A percentile compares a stretch with the other conserved stretches of the same genome.
Conservation (phyloP, 345 rosid species). For the Pseudoturritis turrita region DNA sequence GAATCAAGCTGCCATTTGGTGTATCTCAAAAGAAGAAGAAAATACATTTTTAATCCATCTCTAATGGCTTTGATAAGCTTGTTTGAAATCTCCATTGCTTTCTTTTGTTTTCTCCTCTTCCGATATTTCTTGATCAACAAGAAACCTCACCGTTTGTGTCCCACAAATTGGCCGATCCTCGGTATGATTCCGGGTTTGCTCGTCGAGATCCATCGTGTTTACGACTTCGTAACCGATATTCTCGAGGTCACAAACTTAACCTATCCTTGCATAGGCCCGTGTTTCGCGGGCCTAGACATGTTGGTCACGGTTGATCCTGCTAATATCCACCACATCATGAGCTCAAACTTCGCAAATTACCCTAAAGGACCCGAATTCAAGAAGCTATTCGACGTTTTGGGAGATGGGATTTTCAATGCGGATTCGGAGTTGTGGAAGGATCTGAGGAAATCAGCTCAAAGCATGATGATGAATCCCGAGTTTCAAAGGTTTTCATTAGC, state of each 20-base stretch:
- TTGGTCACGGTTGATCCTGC: slow-evolving; percentile 34
- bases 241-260: slow-evolving; percentile 26
- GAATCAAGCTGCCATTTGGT: slow-evolving; percentile 7
- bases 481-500: slow-evolving; percentile 28
- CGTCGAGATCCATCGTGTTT: slow-evolving; percentile 23
- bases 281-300: slow-evolving; percentile 17
- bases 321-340: slow-evolving; percentile 36
- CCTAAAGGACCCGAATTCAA: slow-evolving; percentile 36
- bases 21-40: not conserved
- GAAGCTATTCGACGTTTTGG: slow-evolving; percentile 33
- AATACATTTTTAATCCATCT: not conserved
- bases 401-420: slow-evolving; percentile 40
- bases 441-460: slow-evolving; percentile 33
- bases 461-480: slow-evolving; percentile 13
- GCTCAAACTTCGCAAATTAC: slow-evolving; percentile 31
- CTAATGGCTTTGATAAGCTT: slow-evolving; percentile 29
- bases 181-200: slow-evolving; percentile 32
- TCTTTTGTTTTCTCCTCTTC: slow-evolving; percentile 25
- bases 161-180: slow-evolving; percentile 29
- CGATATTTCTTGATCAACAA: slow-evolving; percentile 12
- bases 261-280: slow-evolving; percentile 21
- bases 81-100: slow-evolving; percentile 21
- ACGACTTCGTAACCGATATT: slow-evolving; percentile 23
- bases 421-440: slow-evolving; percentile 36
- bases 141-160: slow-evolving; percentile 15